These are phyloP conservation scores for Sporothrix schenckii DNA, from an alignment of 2,329 filamentous ascomycete species.

Conservation along the genomic window DNA sequence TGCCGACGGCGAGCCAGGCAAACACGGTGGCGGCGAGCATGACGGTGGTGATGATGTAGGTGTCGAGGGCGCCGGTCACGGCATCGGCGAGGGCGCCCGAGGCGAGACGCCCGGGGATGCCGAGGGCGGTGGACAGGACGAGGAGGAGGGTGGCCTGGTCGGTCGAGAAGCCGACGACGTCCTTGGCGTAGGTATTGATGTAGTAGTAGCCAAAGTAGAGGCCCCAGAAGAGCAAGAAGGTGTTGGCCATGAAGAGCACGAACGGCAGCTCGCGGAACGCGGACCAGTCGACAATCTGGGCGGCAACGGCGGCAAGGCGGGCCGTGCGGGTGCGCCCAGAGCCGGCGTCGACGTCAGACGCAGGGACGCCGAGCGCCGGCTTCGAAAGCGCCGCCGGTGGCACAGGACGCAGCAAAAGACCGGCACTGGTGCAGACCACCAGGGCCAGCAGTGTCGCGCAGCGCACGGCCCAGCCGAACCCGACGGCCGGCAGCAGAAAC, in stretches of 20 bases:
- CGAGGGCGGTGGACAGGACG: constrained; percentile 60
- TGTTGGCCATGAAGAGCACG: constrained; percentile 45
- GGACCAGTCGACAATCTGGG: constrained; percentile 54
- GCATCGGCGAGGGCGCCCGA: constrained; percentile 58
- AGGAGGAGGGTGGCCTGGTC: constrained; percentile 57
- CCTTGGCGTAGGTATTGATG: constrained; percentile 42
- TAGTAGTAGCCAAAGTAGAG: constrained; percentile 59
- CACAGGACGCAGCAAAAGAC: constrained; percentile 47
- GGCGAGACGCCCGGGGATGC: constrained; percentile 58
- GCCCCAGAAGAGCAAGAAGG: constrained; percentile 52
- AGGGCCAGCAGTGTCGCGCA: constrained; percentile 63
- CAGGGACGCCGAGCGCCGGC: too few relatives aligned
- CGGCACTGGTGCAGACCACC: constrained; percentile 47
- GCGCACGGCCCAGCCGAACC: constrained; percentile 67
- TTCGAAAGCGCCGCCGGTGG: not conserved
- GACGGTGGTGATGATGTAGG: constrained; percentile 50
- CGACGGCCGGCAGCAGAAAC: constrained; percentile 62
- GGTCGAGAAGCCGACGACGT: constrained; percentile 51
- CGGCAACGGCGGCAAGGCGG: constrained; percentile 34
- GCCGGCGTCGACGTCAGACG: too few relatives aligned
- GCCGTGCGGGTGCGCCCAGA: not conserved
- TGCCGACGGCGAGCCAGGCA: constrained; percentile 57
- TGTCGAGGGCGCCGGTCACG: constrained; percentile 58
- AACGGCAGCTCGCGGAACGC: constrained; percentile 57
- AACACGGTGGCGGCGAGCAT: constrained; percentile 45